Evolutionary conservation across 345 rosid species (phyloP).

Genomic region (Gossypium herbaceum): DNA sequence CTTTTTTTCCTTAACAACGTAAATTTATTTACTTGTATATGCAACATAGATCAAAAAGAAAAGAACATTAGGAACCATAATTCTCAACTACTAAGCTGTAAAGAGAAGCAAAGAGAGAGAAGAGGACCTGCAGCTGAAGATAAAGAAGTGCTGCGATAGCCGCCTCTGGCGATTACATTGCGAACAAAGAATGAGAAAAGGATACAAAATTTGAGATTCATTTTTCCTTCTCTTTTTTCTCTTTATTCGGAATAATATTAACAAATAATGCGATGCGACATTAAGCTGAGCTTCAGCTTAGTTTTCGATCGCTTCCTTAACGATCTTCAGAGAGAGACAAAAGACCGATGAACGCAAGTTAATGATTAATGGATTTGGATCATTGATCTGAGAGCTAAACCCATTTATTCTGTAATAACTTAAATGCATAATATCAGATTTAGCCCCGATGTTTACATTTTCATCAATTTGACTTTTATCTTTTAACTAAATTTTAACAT

Average conservation of each 20-base stretch:
- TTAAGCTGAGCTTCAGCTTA: background rate
- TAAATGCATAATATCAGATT: too few relatives aligned
- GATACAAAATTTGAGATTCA: constrained; percentile 2
- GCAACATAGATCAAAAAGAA: background rate
- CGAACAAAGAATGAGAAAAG: constrained; percentile 2
- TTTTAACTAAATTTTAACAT: too few relatives aligned
- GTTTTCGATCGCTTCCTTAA: background rate
- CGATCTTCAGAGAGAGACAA: background rate
- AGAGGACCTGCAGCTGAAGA: constrained; percentile 10
- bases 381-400: background rate
- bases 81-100: background rate
- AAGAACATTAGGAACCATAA: background rate
- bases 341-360: background rate
- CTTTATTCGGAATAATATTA: background rate
- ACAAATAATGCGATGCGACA: background rate
- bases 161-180: constrained; percentile 10
- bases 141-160: background rate
- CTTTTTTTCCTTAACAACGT: background rate
- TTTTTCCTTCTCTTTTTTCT: background rate
- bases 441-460: too few relatives aligned
- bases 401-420: background rate
- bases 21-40: background rate
- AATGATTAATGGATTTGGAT: background rate
- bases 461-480: too few relatives aligned
- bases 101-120: background rate